Evolutionary conservation across 441 rosid species (phyloP).

Genomic region (Cnidoscolus chayamansa): DNA sequence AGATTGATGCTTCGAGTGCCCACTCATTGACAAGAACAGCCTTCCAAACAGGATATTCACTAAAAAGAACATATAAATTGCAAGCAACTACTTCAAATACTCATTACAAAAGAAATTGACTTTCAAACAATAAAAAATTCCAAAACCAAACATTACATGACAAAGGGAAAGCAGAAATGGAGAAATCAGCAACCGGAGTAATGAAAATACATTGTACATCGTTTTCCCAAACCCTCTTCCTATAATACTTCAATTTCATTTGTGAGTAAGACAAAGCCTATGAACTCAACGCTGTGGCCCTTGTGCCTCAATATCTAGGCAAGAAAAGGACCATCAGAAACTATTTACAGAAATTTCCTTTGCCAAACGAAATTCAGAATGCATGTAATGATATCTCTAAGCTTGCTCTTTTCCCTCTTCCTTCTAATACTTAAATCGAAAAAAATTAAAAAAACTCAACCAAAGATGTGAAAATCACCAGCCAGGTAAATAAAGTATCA

Average conservation of each 20-base stretch:
- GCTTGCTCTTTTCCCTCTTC: not conserved
- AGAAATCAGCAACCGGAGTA: not conserved
- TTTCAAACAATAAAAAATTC: not conserved
- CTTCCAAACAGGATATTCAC: too few species aligned
- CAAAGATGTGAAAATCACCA: slow-evolving; percentile 33
- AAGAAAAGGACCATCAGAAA: slow-evolving; percentile 23
- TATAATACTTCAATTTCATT: slow-evolving; percentile 9
- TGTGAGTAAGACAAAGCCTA: slow-evolving; percentile 20
- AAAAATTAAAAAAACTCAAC: slow-evolving; percentile 7
- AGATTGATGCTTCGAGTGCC: too few species aligned
- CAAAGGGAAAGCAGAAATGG: not conserved
- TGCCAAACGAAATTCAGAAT: slow-evolving; percentile 20
- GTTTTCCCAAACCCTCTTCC: not conserved
- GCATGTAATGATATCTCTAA: slow-evolving; percentile 21
- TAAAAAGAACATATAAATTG: not conserved
- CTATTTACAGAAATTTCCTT: slow-evolving; percentile 42
- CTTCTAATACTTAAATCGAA: not conserved
- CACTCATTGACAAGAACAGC: too few species aligned
- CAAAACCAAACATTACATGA: not conserved
- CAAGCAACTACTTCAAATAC: not conserved
- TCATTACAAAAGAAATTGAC: not conserved
- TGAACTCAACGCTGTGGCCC: slow-evolving; percentile 27
- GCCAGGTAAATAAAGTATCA: slow-evolving; percentile 24
- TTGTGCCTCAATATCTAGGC: slow-evolving; percentile 20
- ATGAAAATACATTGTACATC: slow-evolving; percentile 4